Conservation (phyloP, 2,329 filamentous ascomycete genomes). For the Ciborinia camelliae region DNA sequence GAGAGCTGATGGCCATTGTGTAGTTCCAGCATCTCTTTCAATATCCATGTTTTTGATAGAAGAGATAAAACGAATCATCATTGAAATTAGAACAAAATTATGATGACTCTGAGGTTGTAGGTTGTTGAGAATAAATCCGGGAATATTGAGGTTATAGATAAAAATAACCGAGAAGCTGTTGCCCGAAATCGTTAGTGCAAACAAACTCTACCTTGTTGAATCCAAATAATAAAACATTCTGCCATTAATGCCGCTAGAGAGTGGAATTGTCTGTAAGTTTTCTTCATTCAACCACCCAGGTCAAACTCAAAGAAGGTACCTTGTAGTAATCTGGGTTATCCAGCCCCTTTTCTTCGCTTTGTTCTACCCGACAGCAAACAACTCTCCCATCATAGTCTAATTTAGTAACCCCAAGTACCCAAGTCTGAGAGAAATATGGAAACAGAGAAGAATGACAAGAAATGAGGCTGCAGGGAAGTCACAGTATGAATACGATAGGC, state of each 20-base stretch:
- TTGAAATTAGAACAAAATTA: too few species aligned
- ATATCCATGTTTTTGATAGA: not conserved
- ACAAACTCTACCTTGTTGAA: not conserved
- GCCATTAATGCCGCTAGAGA: not conserved
- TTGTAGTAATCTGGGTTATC: not conserved
- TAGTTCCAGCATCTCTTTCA: not conserved
- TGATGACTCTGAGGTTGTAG: not conserved
- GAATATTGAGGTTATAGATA: not conserved
- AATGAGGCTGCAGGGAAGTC: not conserved
- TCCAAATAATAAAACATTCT: not conserved
- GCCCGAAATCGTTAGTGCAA: not conserved
- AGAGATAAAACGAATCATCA: not conserved
- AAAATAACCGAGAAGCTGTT: not conserved
- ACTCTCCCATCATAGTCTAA: rapidly evolving
- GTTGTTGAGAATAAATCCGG: not conserved
- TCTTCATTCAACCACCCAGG: not conserved
- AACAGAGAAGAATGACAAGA: rapidly evolving
- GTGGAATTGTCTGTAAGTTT: not conserved
- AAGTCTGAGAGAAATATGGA: too few species aligned
- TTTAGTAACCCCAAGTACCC: not conserved
- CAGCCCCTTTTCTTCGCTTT: not conserved
- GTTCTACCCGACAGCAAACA: not conserved
- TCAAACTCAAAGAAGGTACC: not conserved
- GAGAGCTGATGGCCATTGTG: too few species aligned
- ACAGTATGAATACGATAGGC: not conserved